Percentiles rank a stretch among this genome's conserved stretches.
Evolutionary conservation across 177 flowering plant species (phyloP).

Genomic region (Vitis hybrid): DNA sequence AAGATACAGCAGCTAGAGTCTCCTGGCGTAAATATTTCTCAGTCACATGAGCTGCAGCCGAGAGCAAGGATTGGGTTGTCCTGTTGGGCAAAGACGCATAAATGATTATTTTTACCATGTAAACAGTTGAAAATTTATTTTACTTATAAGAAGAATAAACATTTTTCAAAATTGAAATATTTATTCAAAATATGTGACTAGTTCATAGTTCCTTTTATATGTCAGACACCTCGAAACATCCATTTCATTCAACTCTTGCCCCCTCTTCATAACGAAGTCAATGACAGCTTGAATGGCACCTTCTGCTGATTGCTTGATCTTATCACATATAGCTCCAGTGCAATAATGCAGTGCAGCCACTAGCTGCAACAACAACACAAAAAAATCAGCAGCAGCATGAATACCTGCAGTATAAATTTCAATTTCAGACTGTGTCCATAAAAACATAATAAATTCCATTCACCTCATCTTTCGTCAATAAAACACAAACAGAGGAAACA

Average conservation of each 20-base stretch:
- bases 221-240: conserved; percentile 76
- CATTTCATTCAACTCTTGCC: conserved; percentile 69
- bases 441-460: conserved; percentile 2
- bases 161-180: not conserved
- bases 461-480: conserved; percentile 86
- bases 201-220: not conserved
- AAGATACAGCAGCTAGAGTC: conserved; percentile 91
- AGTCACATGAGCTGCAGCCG: conserved; percentile 62
- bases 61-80: conserved; percentile 88
- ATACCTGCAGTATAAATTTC: not conserved
- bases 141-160: not conserved
- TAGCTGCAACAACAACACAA: conserved; percentile 46
- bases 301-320: conserved; percentile 88
- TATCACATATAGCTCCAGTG: conserved; percentile 81
- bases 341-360: conserved; percentile 70
- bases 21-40: conserved; percentile 91
- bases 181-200: not conserved
- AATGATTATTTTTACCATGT: conserved; percentile 4
- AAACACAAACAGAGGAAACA: conserved; percentile 76
- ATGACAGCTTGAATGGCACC: conserved; percentile 85
- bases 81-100: conserved; percentile 35
- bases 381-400: conserved; percentile 13
- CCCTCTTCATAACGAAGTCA: conserved; percentile 79
- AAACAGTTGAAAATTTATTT: not conserved
- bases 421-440: not conserved